Conservation (phyloP, 2,329 filamentous ascomycete species). For the Pleomassaria siparia region DNA sequence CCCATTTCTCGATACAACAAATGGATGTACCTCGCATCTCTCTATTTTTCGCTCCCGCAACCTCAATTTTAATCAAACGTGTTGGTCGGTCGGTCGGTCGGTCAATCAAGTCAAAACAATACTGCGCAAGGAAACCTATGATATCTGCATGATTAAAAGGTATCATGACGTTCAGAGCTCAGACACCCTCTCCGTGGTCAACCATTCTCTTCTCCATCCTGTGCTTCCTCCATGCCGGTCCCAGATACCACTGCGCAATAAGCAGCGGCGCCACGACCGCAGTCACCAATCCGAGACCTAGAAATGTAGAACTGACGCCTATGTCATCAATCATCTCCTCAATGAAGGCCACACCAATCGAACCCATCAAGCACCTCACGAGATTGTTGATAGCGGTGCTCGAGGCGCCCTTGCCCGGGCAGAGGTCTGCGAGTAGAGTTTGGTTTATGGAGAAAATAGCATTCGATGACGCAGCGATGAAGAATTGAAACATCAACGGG, state of each 20-base stretch:
- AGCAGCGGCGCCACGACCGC: conserved; percentile 10
- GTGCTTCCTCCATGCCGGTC: conserved; percentile 1
- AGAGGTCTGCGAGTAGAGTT: conserved; percentile 64
- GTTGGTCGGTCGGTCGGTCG: no score
- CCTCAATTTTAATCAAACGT: no score
- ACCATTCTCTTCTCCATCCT: conserved; percentile 1
- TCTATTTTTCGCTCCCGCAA: not conserved
- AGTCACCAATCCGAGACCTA: conserved; percentile 11
- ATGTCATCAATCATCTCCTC: conserved; percentile 59
- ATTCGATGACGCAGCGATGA: conserved; percentile 38
- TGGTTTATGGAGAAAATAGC: conserved; percentile 56
- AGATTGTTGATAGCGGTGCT: conserved; percentile 67
- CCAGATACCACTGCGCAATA: conserved; percentile 15
- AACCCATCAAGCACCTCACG: conserved; percentile 63
- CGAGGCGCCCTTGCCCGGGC: conserved; percentile 62
- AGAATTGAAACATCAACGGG: conserved; percentile 21
- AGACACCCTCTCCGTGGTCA: not conserved
- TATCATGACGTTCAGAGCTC: no score
- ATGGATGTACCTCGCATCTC: not conserved
- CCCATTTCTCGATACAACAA: no score
- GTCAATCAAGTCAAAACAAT: no score
- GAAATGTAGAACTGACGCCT: conserved; percentile 57
- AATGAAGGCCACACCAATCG: conserved; percentile 61
- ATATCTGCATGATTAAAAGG: no score
- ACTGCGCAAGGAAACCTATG: no score